phyloP scores from a whole-genome alignment of 305 asterid genomes.

The Caryopteris hybrid region DNA sequence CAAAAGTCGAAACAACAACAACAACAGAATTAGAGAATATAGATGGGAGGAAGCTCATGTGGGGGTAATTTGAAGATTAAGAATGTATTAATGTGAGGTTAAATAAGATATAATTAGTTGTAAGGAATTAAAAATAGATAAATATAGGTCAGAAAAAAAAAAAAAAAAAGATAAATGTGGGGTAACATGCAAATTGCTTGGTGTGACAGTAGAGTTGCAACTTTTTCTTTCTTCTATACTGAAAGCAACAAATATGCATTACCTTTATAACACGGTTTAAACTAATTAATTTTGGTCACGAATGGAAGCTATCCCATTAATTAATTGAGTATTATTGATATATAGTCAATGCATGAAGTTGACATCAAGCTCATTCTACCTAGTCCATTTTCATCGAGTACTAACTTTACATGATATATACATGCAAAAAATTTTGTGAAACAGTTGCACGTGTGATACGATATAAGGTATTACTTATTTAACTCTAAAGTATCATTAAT shows the following conservation, averaged over 20 bases:
- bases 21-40: too few species aligned
- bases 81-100: too few species aligned
- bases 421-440: too few species aligned
- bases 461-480: too few species aligned
- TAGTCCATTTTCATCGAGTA: neutral
- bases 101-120: too few species aligned
- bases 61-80: too few species aligned
- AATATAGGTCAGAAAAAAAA: neutral
- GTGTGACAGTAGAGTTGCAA: neutral
- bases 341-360: constrained; percentile 21
- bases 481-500: too few species aligned
- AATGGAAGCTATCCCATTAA: neutral
- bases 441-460: too few species aligned
- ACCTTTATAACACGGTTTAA: constrained; percentile 4
- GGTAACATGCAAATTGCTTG: constrained; percentile 22
- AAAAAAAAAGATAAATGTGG: too few species aligned
- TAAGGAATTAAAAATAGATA: too few species aligned
- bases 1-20: too few species aligned
- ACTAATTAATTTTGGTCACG: constrained; percentile 4
- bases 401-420: neutral
- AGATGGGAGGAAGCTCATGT: too few species aligned
- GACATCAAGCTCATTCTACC: constrained; percentile 10
- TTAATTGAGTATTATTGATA: neutral
- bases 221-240: constrained; percentile 13
- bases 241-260: constrained; percentile 13